phyloP scores from a whole-genome alignment of 2,329 filamentous ascomycete genomes.

The Penicillium sp. region DNA sequence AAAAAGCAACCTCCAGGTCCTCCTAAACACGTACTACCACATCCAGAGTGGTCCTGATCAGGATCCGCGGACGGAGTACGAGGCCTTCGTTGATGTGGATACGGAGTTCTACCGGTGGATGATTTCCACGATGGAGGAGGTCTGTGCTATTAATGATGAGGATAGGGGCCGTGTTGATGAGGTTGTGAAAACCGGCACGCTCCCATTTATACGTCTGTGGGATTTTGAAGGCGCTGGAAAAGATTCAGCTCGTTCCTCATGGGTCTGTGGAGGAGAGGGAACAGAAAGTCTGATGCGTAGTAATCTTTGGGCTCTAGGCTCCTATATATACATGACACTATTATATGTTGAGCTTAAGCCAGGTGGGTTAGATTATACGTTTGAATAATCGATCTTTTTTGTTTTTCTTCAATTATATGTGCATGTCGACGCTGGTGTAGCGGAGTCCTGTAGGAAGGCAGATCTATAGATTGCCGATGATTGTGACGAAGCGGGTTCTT shows the following conservation, averaged over 20 bases:
- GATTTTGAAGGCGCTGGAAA: not conserved
- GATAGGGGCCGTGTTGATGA: not conserved
- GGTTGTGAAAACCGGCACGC: not conserved
- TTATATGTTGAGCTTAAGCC: too few relatives aligned
- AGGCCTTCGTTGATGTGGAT: not conserved
- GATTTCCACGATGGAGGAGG: not conserved
- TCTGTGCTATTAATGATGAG: not conserved
- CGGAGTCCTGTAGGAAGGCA: too few relatives aligned
- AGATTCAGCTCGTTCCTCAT: not conserved
- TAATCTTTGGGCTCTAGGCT: not conserved
- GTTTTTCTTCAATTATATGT: too few relatives aligned
- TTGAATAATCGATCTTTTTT: too few relatives aligned
- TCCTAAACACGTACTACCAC: not conserved
- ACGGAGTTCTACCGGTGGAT: not conserved
- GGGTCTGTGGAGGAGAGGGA: too few relatives aligned
- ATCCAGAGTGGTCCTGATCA: not conserved
- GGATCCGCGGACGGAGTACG: not conserved
- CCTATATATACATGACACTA: too few relatives aligned
- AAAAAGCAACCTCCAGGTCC: not conserved
- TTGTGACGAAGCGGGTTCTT: too few relatives aligned
- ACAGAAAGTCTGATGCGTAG: not conserved
- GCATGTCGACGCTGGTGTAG: too few relatives aligned
- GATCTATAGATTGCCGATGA: too few relatives aligned
- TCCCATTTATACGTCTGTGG: not conserved
- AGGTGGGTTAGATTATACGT: too few relatives aligned